Conservation (phyloP, 169 alveolate species). For the Cryptosporidium viatorum region DNA sequence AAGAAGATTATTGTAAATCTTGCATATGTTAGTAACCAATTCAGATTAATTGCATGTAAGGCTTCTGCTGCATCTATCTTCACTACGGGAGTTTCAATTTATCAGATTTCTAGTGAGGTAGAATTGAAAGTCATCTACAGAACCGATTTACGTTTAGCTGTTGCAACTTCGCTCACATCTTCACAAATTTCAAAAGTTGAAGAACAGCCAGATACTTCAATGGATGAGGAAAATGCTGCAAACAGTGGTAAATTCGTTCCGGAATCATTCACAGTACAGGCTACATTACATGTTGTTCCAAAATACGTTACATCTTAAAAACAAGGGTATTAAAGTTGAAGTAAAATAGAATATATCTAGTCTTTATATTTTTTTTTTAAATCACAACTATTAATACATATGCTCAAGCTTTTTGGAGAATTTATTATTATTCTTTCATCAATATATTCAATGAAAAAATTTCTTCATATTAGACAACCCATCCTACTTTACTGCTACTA, state of each 20-base stretch:
- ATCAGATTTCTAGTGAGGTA: slow-evolving; percentile 58
- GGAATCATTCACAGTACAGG: slow-evolving; percentile 23
- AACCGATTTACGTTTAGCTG: slow-evolving; percentile 72
- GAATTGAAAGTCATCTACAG: slow-evolving; percentile 18
- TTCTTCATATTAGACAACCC: neutral
- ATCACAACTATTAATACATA: neutral
- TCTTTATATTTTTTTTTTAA: neutral
- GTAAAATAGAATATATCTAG: neutral
- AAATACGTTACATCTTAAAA: neutral
- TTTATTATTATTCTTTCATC: neutral
- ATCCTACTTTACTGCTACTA: neutral
- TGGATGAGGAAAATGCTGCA: slow-evolving; percentile 12
- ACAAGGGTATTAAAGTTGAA: neutral
- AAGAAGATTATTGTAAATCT: slow-evolving; percentile 32
- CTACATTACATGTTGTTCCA: slow-evolving; percentile 59
- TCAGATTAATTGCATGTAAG: slow-evolving; percentile 49
- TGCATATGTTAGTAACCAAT: slow-evolving; percentile 36
- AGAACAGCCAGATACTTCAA: slow-evolving; percentile 69
- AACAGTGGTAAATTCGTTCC: slow-evolving; percentile 9
- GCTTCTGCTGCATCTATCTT: slow-evolving; percentile 29
- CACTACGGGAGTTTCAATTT: slow-evolving; percentile 54
- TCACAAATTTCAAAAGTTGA: slow-evolving; percentile 48
- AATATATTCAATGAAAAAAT: no score
- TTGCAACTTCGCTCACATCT: slow-evolving; percentile 40
- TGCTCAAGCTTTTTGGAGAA: neutral